Conservation (phyloP, 2,329 filamentous ascomycete species). For the Trichoderma oligosporum region DNA sequence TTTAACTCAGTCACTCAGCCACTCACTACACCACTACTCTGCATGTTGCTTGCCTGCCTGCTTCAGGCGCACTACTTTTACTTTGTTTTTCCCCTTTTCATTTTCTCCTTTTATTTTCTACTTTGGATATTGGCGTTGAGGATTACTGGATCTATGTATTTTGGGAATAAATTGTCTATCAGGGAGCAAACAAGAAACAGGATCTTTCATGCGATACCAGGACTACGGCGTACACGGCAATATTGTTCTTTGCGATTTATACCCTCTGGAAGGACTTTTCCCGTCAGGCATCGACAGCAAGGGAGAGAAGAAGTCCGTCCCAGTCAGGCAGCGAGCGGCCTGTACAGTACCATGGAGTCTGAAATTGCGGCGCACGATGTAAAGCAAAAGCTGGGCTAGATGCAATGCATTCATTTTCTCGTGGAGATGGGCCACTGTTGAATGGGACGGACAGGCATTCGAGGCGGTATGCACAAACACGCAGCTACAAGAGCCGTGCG, state of each 20-base stretch:
- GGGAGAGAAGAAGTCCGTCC: neutral
- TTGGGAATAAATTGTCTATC: neutral
- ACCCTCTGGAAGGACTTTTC: neutral
- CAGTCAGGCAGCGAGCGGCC: slow-evolving; percentile 3
- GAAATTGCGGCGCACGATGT: neutral
- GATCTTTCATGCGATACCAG: neutral
- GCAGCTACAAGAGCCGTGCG: slow-evolving; percentile 1
- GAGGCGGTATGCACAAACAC: slow-evolving; percentile 14
- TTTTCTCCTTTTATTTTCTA: slow-evolving; percentile 2
- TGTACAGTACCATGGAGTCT: neutral
- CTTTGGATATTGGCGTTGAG: neutral
- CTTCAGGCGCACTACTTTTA: neutral
- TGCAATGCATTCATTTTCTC: slow-evolving; percentile 10
- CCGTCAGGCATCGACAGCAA: slow-evolving; percentile 7
- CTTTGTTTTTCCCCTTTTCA: neutral
- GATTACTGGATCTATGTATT: neutral
- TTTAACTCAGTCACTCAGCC: neutral
- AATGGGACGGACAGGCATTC: neutral
- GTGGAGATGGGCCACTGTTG: neutral
- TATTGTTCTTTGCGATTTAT: slow-evolving; percentile 3
- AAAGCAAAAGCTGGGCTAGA: neutral
- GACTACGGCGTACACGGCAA: neutral
- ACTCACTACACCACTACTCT: neutral
- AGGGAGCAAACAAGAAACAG: neutral
- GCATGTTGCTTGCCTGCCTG: neutral